These are phyloP conservation scores for Euclidium syriacum DNA, from an alignment of 345 rosid genomes.

Conservation along the genomic window DNA sequence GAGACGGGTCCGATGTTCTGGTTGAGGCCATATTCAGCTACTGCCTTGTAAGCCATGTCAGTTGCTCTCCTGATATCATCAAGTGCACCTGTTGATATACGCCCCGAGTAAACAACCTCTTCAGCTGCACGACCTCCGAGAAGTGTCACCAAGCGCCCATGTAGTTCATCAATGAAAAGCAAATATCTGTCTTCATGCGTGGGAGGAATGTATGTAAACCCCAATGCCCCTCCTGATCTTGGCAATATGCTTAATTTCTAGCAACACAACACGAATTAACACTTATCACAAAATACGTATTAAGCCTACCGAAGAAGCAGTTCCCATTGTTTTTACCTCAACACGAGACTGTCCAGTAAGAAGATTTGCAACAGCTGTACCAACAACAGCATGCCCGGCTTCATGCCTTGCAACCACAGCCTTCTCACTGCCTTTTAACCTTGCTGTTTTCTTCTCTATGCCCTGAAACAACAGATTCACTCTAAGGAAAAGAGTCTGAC, in stretches of 20 bases:
- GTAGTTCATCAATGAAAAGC: conserved; percentile 87
- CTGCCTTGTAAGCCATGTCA: conserved; percentile 92
- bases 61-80: conserved; percentile 96
- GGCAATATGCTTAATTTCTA: conserved; percentile 98
- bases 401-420: conserved; percentile 97
- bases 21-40: conserved; percentile 97
- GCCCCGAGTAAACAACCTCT: conserved; percentile 84
- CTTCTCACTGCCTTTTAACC: conserved; percentile 79
- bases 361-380: conserved; percentile 88
- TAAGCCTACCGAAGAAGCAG: neutral
- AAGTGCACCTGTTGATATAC: conserved; percentile 88
- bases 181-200: conserved; percentile 83
- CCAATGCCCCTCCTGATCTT: conserved; percentile 94
- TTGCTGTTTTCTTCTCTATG: conserved; percentile 93
- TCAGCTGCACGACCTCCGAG: conserved; percentile 99
- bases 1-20: conserved; percentile 82
- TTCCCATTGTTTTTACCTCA: conserved; percentile 49
- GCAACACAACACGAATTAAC: conserved; percentile 18
- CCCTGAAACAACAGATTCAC: too few relatives aligned
- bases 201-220: conserved; percentile 86
- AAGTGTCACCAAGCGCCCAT: conserved; percentile 95
- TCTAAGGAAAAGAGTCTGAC: too few relatives aligned
- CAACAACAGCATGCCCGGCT: conserved; percentile 97
- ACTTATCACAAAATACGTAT: neutral
- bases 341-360: conserved; percentile 89